Percentiles rank a stretch among this genome's conserved stretches.
phyloP scores from a whole-genome alignment of 768 basidiomycete genomes.

The Trichaptum fuscoviolaceum region DNA sequence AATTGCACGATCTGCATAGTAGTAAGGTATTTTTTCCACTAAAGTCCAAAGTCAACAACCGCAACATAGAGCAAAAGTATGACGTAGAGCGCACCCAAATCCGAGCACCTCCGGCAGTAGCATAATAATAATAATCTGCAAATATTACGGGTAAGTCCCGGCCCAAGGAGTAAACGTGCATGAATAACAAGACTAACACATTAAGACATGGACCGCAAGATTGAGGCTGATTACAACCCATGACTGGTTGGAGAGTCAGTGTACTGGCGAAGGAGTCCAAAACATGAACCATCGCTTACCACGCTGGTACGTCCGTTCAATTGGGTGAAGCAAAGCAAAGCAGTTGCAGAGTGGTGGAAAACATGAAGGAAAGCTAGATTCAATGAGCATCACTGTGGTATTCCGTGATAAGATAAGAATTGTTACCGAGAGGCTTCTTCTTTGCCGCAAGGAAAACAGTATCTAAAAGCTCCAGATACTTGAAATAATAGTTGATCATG shows the following conservation, averaged over 20 bases:
- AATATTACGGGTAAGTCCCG: constrained; percentile 7
- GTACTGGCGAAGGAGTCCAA: constrained; percentile 3
- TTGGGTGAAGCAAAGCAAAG: constrained; percentile 90
- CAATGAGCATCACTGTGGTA: constrained; percentile 9
- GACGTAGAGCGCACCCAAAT: constrained; percentile 72
- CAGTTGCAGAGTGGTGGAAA: constrained; percentile 98
- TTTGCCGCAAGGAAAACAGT: constrained; percentile 96
- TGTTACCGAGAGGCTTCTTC: constrained; percentile 93
- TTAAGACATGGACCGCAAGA: constrained; percentile 89
- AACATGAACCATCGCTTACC: constrained; percentile 41
- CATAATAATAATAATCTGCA: constrained; percentile 97
- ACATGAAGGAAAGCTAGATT: constrained; percentile 89
- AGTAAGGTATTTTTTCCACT: constrained; percentile 99
- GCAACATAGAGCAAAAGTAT: neutral
- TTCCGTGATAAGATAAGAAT: neutral
- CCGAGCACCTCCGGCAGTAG: constrained; percentile 92
- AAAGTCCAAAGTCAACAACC: constrained; percentile 9
- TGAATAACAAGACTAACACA: constrained; percentile 64
- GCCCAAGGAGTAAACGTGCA: neutral
- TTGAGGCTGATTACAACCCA: constrained; percentile 95
- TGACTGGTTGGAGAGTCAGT: constrained; percentile 48
- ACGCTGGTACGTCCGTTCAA: constrained; percentile 92
- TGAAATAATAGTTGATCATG: constrained; percentile 99
- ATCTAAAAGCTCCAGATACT: constrained; percentile 94
- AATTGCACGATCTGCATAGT: constrained; percentile 97